Evolutionary conservation across 768 basidiomycete genomes (phyloP).

Genomic region (Panus rudis): DNA sequence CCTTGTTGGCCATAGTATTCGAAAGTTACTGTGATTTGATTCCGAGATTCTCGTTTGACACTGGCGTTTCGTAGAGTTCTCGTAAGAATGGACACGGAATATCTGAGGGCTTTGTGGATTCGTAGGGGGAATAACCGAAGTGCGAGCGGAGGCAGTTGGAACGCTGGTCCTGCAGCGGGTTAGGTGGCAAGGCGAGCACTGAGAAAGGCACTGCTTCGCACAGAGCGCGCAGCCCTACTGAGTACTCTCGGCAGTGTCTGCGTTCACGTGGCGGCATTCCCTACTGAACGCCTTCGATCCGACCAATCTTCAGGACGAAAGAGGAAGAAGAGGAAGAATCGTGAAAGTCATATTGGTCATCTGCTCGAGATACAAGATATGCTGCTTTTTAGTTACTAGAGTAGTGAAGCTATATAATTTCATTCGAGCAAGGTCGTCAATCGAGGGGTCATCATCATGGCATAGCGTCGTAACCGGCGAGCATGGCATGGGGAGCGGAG

Average conservation of each 20-base stretch:
- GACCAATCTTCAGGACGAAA: background rate
- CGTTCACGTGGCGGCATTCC: background rate
- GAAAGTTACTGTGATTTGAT: too few relatives aligned
- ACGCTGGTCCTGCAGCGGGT: background rate
- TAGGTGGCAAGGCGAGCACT: background rate
- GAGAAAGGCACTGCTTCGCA: too few relatives aligned
- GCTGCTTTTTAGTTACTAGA: background rate
- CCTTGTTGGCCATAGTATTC: conserved; percentile 51
- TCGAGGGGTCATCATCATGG: too few relatives aligned
- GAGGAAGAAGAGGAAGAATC: background rate
- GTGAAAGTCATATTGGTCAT: background rate
- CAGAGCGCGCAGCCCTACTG: too few relatives aligned
- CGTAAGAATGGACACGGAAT: too few relatives aligned
- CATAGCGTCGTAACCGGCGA: background rate
- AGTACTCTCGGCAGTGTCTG: background rate
- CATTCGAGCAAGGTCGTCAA: background rate
- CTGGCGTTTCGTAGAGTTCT: too few relatives aligned
- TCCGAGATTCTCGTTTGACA: too few relatives aligned
- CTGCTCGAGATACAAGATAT: background rate
- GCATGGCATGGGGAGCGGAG: background rate
- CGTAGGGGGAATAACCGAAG: too few relatives aligned
- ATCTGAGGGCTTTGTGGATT: too few relatives aligned
- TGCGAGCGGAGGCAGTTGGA: background rate
- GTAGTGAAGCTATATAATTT: background rate
- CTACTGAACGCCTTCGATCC: too few relatives aligned